Evolutionary conservation across 805 yeast species (phyloP).

Genomic region (Wickerhamiella qilinensis): DNA sequence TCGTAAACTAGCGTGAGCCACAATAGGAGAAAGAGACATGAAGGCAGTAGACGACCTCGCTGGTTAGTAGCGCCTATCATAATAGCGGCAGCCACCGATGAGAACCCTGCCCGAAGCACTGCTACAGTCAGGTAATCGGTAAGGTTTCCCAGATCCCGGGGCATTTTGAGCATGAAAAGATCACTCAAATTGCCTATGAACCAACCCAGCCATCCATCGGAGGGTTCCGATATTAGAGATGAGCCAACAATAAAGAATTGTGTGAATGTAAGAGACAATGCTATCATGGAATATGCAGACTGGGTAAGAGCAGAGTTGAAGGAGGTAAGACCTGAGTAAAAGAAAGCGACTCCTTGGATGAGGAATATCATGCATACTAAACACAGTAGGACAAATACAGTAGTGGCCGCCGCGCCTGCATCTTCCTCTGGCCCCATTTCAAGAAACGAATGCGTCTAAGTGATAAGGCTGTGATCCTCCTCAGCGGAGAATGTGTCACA

Average conservation of each 20-base stretch:
- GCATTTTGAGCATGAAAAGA: slow-evolving; percentile 34
- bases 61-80: slow-evolving; percentile 62
- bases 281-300: slow-evolving; percentile 48
- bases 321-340: slow-evolving; percentile 52
- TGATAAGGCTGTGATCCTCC: too few relatives aligned
- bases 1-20: slow-evolving; percentile 64
- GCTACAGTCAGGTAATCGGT: slow-evolving; percentile 16
- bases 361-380: slow-evolving; percentile 5
- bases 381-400: slow-evolving; percentile 3
- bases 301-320: slow-evolving; percentile 51
- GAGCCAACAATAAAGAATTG: slow-evolving; percentile 62
- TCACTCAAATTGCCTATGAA: slow-evolving; percentile 41
- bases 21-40: slow-evolving; percentile 47
- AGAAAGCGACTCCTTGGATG: slow-evolving; percentile 27
- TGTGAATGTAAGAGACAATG: slow-evolving; percentile 40
- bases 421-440: too few relatives aligned
- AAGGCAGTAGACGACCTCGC: slow-evolving; percentile 54
- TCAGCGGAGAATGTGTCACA: too few relatives aligned
- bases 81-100: slow-evolving; percentile 46
- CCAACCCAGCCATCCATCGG: slow-evolving; percentile 17
- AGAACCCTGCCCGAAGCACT: slow-evolving; percentile 47
- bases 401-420: slow-evolving; percentile 2
- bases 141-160: slow-evolving; percentile 23
- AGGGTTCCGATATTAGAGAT: slow-evolving; percentile 34
- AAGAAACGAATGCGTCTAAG: too few relatives aligned